phyloP scores from a whole-genome alignment of 2,329 filamentous ascomycete species.

The Dissoconium aciculare region DNA sequence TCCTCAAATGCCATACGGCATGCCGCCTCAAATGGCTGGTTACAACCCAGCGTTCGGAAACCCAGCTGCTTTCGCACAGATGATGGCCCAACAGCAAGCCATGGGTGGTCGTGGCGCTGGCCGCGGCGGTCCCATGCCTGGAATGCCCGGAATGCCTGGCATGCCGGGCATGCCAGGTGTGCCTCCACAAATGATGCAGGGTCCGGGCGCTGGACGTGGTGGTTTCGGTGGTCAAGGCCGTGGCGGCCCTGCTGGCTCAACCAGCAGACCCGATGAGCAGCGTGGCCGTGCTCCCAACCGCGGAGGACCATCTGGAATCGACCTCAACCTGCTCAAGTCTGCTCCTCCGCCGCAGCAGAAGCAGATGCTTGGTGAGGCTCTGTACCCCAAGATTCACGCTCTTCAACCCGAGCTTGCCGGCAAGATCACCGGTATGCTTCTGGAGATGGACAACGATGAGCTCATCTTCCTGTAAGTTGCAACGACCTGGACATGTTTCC shows the following conservation, averaged over 20 bases:
- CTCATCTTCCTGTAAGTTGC: slow-evolving; percentile 81
- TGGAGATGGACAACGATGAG: slow-evolving; percentile 98
- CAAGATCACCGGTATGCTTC: slow-evolving; percentile 98
- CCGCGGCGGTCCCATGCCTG: slow-evolving; percentile 50
- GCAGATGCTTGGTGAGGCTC: slow-evolving; percentile 92
- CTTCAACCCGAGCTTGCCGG: slow-evolving; percentile 92
- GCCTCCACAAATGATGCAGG: slow-evolving; percentile 50
- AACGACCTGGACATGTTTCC: slow-evolving; percentile 1
- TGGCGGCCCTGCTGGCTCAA: slow-evolving; percentile 21
- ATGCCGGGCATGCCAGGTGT: slow-evolving; percentile 21
- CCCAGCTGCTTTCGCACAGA: slow-evolving; percentile 46
- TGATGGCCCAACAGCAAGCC: slow-evolving; percentile 62
- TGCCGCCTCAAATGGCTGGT: slow-evolving; percentile 50
- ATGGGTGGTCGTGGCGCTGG: slow-evolving; percentile 56
- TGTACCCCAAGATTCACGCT: slow-evolving; percentile 95
- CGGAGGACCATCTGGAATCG: slow-evolving; percentile 28
- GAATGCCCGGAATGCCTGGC: slow-evolving; percentile 52
- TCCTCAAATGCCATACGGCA: slow-evolving; percentile 74
- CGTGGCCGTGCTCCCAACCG: slow-evolving; percentile 27
- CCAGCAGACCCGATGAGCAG: slow-evolving; percentile 25
- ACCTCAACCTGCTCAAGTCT: slow-evolving; percentile 36
- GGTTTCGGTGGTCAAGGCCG: slow-evolving; percentile 18
- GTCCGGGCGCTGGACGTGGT: slow-evolving; percentile 27
- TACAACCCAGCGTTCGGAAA: slow-evolving; percentile 65
- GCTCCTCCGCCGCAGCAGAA: slow-evolving; percentile 69